A percentile compares a stretch with the other conserved stretches of the same genome.
Conservation (phyloP, 2,329 filamentous ascomycete species). For the Magnaporthiopsis incrustans region DNA sequence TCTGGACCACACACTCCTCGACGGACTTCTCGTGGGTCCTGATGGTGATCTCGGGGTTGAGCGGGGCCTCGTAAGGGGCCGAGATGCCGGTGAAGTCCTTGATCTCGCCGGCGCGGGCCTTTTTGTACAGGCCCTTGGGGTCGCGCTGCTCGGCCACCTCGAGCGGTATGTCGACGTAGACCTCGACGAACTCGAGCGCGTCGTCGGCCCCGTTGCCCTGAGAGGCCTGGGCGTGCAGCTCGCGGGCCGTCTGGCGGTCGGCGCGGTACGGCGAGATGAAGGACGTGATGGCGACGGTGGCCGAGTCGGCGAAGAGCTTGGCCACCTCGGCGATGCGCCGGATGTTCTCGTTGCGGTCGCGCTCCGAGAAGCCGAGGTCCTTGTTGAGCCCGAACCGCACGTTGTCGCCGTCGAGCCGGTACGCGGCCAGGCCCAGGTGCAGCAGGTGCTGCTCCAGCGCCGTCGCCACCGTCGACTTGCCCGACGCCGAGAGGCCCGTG, state of each 20-base stretch:
- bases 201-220: too few species aligned
- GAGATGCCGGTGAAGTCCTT: conserved; percentile 96
- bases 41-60: conserved; percentile 80
- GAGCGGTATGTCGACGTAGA: conserved; percentile 85
- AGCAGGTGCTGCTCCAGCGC: conserved; percentile 96
- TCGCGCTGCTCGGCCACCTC: conserved; percentile 91
- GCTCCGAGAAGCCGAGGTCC: conserved; percentile 89
- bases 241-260: conserved; percentile 74
- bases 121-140: conserved; percentile 97
- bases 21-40: conserved; percentile 74
- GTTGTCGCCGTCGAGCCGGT: conserved; percentile 96
- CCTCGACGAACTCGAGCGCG: conserved; percentile 81
- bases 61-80: conserved; percentile 87
- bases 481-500: conserved; percentile 89
- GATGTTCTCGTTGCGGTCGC: conserved; percentile 96
- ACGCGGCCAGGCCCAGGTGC: conserved; percentile 72
- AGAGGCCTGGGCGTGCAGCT: too few species aligned
- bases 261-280: conserved; percentile 95
- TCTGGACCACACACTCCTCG: conserved; percentile 80
- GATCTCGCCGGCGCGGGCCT: conserved; percentile 86
- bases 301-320: conserved; percentile 90
- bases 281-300: conserved; percentile 81
- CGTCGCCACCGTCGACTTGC: conserved; percentile 94
- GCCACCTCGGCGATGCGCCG: conserved; percentile 93
- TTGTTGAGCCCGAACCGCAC: conserved; percentile 97